These are phyloP conservation scores for Penicillium sp. DNA, from an alignment of 2,329 filamentous ascomycete genomes.

Conservation along the genomic window DNA sequence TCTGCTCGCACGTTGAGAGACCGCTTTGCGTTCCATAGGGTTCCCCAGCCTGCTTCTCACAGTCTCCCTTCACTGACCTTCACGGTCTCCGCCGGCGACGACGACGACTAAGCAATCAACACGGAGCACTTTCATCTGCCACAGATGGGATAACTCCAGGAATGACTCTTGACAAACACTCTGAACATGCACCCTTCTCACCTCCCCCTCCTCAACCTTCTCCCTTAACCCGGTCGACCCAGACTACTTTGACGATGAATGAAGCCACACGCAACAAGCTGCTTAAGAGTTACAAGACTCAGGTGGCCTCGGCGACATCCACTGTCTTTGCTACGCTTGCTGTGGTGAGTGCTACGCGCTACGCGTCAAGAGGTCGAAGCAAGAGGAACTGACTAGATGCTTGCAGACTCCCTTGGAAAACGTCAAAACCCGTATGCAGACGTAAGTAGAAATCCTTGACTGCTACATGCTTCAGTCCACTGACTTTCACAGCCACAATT, in stretches of 20 bases:
- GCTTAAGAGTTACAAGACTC: slow-evolving; percentile 40
- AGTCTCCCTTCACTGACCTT: too few species aligned
- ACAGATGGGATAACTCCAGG: slow-evolving; percentile 21
- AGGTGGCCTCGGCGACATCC: slow-evolving; percentile 39
- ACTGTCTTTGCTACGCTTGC: slow-evolving; percentile 40
- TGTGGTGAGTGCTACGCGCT: slow-evolving; percentile 38
- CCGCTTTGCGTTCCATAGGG: slow-evolving; percentile 47
- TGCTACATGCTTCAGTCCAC: too few species aligned
- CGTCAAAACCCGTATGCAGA: slow-evolving; percentile 44
- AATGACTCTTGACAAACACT: slow-evolving; percentile 32
- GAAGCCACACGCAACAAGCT: slow-evolving; percentile 36
- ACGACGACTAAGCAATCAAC: too few species aligned
- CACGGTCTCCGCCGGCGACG: too few species aligned
- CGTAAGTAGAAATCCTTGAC: too few species aligned
- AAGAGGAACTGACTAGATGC: too few species aligned
- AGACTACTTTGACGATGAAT: slow-evolving; percentile 31
- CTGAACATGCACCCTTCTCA: slow-evolving; percentile 37
- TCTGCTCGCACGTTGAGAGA: slow-evolving; percentile 42
- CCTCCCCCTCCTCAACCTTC: slow-evolving; percentile 27
- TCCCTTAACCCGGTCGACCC: too few species aligned
- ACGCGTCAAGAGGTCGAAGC: too few species aligned
- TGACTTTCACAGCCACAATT: slow-evolving; percentile 33
- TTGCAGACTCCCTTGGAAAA: slow-evolving; percentile 42
- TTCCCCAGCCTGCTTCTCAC: slow-evolving; percentile 39
- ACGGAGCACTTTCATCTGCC: too few species aligned